Base-by-base conservation (phyloP, 441 rosid genomes). In the Pelargonium citronellum region DNA sequence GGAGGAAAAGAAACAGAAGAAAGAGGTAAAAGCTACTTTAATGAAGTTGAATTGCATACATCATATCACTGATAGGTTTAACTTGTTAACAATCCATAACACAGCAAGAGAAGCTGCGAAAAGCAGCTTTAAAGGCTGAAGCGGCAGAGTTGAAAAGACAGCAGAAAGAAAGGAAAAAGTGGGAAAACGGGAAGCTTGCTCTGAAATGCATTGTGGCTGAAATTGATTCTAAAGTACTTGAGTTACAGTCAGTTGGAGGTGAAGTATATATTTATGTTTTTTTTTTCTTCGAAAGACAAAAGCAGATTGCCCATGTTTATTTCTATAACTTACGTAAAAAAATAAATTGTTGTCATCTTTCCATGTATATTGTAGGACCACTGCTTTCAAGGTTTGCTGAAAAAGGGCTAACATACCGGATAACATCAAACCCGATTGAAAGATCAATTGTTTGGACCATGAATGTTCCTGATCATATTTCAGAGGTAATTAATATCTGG, bases 101-200 rank as follows among this genome's bases (percentile, higher is more conserved):
- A 73, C 86, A 92, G 97, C 82, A 89, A 90, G 99, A 89, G 67
- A 95, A 86, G 77, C 72, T 89, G 84, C 86, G 82, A 71, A 91
- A 84, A 82, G 96, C 88, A 69, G 89, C 89, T 58, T 61, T 85
- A 79, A 94, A 89, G 87, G 91, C 95, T 73, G 95, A 91, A 81
- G 96, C 87, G 34, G 97, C 86, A 24, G 91, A 86, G 75, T 68
- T 86, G 68, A 95, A 84, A 82, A 87, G 75, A 77, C 41, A 86
- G 79, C 88, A 91, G 79, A 93, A 86, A 76, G 93, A 93, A 81
- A 86, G 78, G 82, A 84, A 82, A 69, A 91, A 91, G 76, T 95
- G 99, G 97, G 91, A 84, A 79, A 95, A 88, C 58, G 96, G 99
- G 71, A 92, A 92, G 80, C 82, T 89, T 79, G 92, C 99, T 5